phyloP scores from a whole-genome alignment of 2,329 filamentous ascomycete species.

The Cladorrhinum sp. region DNA sequence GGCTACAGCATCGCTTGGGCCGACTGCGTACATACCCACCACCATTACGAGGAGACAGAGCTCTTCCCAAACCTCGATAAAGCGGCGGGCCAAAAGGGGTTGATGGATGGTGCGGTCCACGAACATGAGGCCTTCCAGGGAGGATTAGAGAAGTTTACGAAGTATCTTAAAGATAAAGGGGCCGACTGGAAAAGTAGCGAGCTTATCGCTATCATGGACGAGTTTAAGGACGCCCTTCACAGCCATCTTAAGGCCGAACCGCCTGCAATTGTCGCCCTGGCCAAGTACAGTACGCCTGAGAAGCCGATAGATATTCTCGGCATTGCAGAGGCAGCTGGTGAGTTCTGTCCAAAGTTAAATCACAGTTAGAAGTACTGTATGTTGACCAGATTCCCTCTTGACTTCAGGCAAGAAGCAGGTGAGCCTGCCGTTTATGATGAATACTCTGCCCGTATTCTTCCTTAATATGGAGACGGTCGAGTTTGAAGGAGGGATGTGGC shows the following conservation, averaged over 20 bases:
- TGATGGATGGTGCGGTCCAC: conserved; percentile 7
- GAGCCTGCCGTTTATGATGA: conserved; percentile 9
- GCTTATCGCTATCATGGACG: conserved; percentile 10
- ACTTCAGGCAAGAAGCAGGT: conserved; percentile 8
- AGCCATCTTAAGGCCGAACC: conserved; percentile 11
- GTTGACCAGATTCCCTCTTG: not conserved
- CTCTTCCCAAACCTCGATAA: conserved; percentile 13
- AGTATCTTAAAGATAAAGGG: conserved; percentile 3
- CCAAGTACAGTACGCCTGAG: conserved; percentile 4
- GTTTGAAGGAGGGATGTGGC: conserved; percentile 14
- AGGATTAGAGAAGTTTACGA: conserved; percentile 9
- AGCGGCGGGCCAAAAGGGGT: conserved; percentile 2
- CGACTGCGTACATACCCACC: conserved; percentile 7
- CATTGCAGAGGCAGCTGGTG: conserved; percentile 6
- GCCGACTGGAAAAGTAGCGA: not conserved
- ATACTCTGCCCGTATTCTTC: conserved; percentile 11
- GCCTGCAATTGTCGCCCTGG: conserved; percentile 2
- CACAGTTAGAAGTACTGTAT: not conserved
- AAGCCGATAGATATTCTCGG: conserved; percentile 11
- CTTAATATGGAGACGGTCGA: conserved; percentile 14
- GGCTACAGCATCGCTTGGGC: conserved; percentile 7
- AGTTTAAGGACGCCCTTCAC: conserved; percentile 10
- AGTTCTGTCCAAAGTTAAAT: not conserved
- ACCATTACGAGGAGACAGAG: conserved; percentile 14
- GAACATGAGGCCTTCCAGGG: conserved; percentile 11